Base-by-base conservation (phyloP, 345 rosid species). In the Eucalyptus caleyi region DNA sequence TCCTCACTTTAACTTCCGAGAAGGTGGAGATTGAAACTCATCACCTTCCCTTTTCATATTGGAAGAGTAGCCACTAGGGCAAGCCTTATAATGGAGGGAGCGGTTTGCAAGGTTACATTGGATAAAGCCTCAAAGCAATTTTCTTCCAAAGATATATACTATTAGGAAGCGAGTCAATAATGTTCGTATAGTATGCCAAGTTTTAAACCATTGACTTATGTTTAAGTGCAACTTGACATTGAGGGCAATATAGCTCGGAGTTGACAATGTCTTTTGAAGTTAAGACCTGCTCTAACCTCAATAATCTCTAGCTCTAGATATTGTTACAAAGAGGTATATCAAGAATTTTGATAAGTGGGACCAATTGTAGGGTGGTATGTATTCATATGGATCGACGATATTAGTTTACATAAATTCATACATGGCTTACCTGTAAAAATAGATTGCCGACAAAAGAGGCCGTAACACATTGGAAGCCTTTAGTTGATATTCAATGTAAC, bases 21-120 rank as follows among this genome's bases (percentile, higher is more conserved):
- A 53, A 8, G 0, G 26, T 53, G 0, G 11, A 8, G 5, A 53
- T 19, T 8, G 5, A 53, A 53, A 53, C 5, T 7, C 11, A 0
- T 1, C 11, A 53, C 59, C 2, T 16, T 4, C 0, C 4, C 0
- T 0, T 21, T 53, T 1, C 26, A 8, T 53, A 8, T 53, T 53
- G 11, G 0, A 53, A 21, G 1, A 53, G 2, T 53, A 1, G 2
- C 11, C 1, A 53, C 1, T 53, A 4, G 5, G 2, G 1, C 26
- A 21, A 69, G 7, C 9, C 24, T 16, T 69, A 16, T 19, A 16
- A 18, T 9, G 2, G 26, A 34, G 24, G 13, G 13, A 69, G 42
- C 1, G 3, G 4, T 13, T 18, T 69, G 42, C 23, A 32, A 67
- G 4, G 80, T 67, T 67, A 67, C 42, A 67, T 8, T 67, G 6